A percentile compares a stretch with the other conserved stretches of the same genome.
Conservation (phyloP, 176 grass and related monocot species). For the Musa troglodytarum region DNA sequence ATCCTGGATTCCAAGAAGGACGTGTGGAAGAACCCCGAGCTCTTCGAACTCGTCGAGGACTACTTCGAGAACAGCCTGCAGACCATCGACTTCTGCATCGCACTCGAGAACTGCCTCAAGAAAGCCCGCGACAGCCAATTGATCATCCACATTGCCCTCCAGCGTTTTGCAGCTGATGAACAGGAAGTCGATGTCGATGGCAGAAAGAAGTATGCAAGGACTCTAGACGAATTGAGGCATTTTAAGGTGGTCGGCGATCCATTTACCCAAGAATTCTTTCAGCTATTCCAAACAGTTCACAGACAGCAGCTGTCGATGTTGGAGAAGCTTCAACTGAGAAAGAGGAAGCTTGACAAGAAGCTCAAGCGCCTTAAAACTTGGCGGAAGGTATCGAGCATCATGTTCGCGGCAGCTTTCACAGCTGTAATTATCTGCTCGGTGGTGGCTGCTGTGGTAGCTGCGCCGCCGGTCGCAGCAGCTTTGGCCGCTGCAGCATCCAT, state of each 20-base stretch:
- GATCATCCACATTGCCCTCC: slow-evolving; percentile 72
- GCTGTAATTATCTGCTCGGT: slow-evolving; percentile 33
- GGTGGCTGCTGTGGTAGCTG: slow-evolving; percentile 21
- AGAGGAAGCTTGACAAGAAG: slow-evolving; percentile 67
- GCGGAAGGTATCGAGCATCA: slow-evolving; percentile 71
- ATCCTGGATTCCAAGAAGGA: slow-evolving; percentile 94
- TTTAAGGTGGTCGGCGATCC: slow-evolving; percentile 72
- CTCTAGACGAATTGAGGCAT: slow-evolving; percentile 66
- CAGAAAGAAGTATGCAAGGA: slow-evolving; percentile 48
- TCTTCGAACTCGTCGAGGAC: slow-evolving; percentile 83
- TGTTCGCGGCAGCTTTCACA: slow-evolving; percentile 57
- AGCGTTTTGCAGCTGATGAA: slow-evolving; percentile 51
- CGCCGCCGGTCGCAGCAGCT: slow-evolving; percentile 41
- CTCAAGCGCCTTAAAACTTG: slow-evolving; percentile 66
- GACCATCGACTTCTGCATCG: slow-evolving; percentile 90
- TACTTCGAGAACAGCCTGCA: slow-evolving; percentile 96
- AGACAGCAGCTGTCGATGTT: slow-evolving; percentile 67
- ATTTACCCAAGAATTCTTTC: slow-evolving; percentile 85
- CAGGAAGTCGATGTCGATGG: slow-evolving; percentile 8
- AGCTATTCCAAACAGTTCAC: slow-evolving; percentile 59
- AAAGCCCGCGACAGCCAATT: slow-evolving; percentile 88
- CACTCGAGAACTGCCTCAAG: slow-evolving; percentile 91
- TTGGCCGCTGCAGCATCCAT: slow-evolving; percentile 57
- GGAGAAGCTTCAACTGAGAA: slow-evolving; percentile 71
- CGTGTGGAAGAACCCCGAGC: slow-evolving; percentile 83